These are phyloP conservation scores for Phytophthora chlamydospora DNA, from an alignment of 352 stramenopile species.

Conservation along the genomic window DNA sequence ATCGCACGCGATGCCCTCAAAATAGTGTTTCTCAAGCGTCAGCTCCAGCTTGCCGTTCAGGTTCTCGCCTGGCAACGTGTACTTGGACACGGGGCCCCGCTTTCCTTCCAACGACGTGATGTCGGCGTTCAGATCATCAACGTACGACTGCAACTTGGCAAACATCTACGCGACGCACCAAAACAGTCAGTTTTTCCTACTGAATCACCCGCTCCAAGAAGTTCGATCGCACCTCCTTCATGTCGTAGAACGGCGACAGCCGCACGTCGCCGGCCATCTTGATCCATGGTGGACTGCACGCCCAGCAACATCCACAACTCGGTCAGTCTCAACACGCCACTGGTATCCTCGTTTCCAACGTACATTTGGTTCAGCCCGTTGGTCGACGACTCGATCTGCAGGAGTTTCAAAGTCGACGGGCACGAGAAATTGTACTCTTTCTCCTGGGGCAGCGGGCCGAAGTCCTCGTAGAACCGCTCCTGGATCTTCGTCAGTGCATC, in stretches of 20 bases:
- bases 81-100: conserved; percentile 89
- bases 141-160: conserved; percentile 74
- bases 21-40: conserved; percentile 72
- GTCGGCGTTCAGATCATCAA: conserved; percentile 87
- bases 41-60: conserved; percentile 86
- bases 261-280: conserved; percentile 92
- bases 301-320: background rate
- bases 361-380: conserved; percentile 81
- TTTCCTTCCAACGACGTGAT: conserved; percentile 74
- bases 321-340: background rate
- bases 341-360: conserved; percentile 9
- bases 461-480: conserved; percentile 90
- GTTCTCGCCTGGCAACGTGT: conserved; percentile 82
- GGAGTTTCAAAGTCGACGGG: conserved; percentile 82
- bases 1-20: conserved; percentile 91
- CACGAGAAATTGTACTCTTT: conserved; percentile 90
- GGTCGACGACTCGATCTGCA: conserved; percentile 67
- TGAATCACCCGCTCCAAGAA: background rate
- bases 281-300: conserved; percentile 78
- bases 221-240: conserved; percentile 78
- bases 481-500: conserved; percentile 87
- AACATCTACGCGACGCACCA: conserved; percentile 40
- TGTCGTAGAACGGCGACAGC: conserved; percentile 91
- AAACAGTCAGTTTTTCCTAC: background rate
- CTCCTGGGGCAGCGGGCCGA: conserved; percentile 78